phyloP scores from a whole-genome alignment of 148 eudicot genomes.

The Pouteria glomerata region DNA sequence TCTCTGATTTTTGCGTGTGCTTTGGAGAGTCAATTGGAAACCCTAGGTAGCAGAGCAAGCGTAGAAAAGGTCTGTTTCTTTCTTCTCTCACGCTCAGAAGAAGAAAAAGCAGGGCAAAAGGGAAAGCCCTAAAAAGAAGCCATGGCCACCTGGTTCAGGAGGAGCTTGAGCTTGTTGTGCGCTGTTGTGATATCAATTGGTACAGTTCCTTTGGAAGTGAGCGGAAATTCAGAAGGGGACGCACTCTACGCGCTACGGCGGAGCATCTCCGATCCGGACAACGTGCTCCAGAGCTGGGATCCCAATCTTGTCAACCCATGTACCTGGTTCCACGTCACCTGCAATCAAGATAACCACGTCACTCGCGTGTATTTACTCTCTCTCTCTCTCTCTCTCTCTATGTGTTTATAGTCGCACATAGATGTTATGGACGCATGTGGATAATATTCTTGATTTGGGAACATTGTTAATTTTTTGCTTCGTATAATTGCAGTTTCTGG shows the following conservation, averaged over 20 bases:
- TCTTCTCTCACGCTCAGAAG: neutral
- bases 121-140: neutral
- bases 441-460: neutral
- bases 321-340: constrained; percentile 87
- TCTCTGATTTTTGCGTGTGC: neutral
- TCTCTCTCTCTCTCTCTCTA: neutral
- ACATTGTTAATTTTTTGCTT: no score
- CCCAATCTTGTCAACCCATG: constrained; percentile 78
- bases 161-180: neutral
- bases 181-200: neutral
- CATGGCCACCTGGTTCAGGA: neutral
- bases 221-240: constrained; percentile 72
- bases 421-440: no score
- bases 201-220: constrained; percentile 15
- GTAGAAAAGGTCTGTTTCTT: neutral
- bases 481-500: neutral
- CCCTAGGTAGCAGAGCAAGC: neutral
- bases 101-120: neutral
- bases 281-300: constrained; percentile 79
- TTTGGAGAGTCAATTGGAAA: neutral
- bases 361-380: constrained; percentile 58
- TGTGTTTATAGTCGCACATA: neutral
- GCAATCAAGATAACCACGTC: constrained; percentile 59
- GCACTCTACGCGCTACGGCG: constrained; percentile 65
- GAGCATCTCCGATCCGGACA: constrained; percentile 74